These are phyloP conservation scores for Coemansia sp. DNA, from an alignment of 192 early-diverging fungal species.

Conservation along the genomic window DNA sequence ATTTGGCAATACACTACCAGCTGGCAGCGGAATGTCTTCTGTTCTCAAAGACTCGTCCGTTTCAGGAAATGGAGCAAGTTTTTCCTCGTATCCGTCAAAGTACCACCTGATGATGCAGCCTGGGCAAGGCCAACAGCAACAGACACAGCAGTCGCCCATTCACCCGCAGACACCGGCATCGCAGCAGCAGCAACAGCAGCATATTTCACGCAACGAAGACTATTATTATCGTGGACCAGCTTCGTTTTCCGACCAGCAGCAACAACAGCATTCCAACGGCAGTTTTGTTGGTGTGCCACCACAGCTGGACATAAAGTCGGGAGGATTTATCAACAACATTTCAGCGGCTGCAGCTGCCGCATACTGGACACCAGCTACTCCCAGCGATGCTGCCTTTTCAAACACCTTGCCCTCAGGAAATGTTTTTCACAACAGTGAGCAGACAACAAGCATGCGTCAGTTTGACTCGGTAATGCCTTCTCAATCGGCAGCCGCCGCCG, in stretches of 20 bases:
- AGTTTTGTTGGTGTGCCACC: slow-evolving; percentile 41
- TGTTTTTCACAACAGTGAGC: slow-evolving; percentile 42
- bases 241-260: slow-evolving; percentile 20
- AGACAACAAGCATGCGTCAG: slow-evolving; percentile 34
- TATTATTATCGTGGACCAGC: slow-evolving; percentile 20
- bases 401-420: slow-evolving; percentile 44
- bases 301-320: slow-evolving; percentile 48
- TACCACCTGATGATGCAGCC: slow-evolving; percentile 53
- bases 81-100: slow-evolving; percentile 37
- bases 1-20: slow-evolving; percentile 15
- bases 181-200: slow-evolving; percentile 36
- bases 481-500: slow-evolving; percentile 14
- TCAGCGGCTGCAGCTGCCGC: slow-evolving; percentile 6
- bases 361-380: slow-evolving; percentile 51
- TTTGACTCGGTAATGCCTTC: slow-evolving; percentile 42
- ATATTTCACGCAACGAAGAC: slow-evolving; percentile 33
- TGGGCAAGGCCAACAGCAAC: slow-evolving; percentile 29
- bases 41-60: slow-evolving; percentile 28
- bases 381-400: slow-evolving; percentile 47
- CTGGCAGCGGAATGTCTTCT: slow-evolving; percentile 24
- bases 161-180: slow-evolving; percentile 16
- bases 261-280: slow-evolving; percentile 27
- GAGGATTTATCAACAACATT: slow-evolving; percentile 26
- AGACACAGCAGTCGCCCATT: slow-evolving; percentile 15
- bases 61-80: slow-evolving; percentile 12